A percentile compares a stretch with the other conserved stretches of the same genome.
These are phyloP conservation scores for Diaporthe vexans DNA, from an alignment of 2,329 filamentous ascomycete genomes.

Conservation along the genomic window DNA sequence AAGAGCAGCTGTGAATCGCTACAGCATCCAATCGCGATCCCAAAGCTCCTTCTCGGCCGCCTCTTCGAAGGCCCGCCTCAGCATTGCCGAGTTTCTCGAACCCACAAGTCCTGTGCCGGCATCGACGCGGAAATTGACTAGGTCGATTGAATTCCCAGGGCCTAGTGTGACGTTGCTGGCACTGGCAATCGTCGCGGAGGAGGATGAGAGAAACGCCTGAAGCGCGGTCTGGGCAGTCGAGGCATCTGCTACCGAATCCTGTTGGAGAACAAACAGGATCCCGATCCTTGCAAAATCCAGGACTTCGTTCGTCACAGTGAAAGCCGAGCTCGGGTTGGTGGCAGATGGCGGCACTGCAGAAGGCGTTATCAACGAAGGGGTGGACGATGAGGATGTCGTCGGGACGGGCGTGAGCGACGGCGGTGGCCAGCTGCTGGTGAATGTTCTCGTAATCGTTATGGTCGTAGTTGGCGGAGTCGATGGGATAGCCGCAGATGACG, in stretches of 20 bases:
- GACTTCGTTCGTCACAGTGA: conserved; percentile 66
- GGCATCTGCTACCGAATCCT: conserved; percentile 64
- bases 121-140: conserved; percentile 63
- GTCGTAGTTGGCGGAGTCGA: conserved; percentile 44
- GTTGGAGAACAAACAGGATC: conserved; percentile 73
- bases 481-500: conserved; percentile 36
- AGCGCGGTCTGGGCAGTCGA: conserved; percentile 67
- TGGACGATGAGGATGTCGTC: conserved; percentile 46
- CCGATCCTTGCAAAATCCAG: conserved; percentile 75
- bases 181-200: conserved; percentile 50
- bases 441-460: conserved; percentile 49
- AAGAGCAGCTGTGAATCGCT: not conserved
- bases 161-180: conserved; percentile 55
- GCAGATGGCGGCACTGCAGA: conserved; percentile 43
- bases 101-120: conserved; percentile 50
- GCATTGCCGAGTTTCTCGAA: conserved; percentile 15
- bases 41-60: not conserved
- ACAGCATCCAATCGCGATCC: conserved; percentile 11
- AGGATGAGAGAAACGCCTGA: conserved; percentile 67
- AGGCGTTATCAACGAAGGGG: conserved; percentile 39
- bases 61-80: conserved; percentile 34
- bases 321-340: conserved; percentile 52
- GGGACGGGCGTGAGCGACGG: conserved; percentile 46
- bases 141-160: conserved; percentile 61
- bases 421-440: conserved; percentile 41